Base-by-base conservation (phyloP, 2,329 filamentous ascomycete genomes). In the Penicillium sp. region DNA sequence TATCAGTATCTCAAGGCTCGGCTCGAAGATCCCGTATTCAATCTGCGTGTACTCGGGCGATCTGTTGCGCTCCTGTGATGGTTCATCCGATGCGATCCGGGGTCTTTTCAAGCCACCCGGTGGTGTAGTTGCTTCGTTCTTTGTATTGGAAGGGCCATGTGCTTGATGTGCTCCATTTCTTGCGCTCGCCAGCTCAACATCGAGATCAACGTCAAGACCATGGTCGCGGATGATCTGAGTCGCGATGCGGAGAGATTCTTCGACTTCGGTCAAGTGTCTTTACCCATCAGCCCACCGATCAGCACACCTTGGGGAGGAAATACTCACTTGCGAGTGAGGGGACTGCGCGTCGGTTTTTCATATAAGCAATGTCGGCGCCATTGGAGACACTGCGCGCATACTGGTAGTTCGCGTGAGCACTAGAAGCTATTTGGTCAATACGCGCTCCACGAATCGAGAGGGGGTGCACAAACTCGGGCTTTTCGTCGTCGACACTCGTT, bases 261-360 rank as follows among this genome's bases (percentile, higher is more conserved):
- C 45, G n/a, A 48, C 45, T 41, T 48, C 45, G 9, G 45, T 48
- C 18, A 48, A 17, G 29, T 48, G 30, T 26, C 45, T 48, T n/a
- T 10, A 21, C 17, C 13, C 9, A 20, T 33, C 18, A 48, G 15
- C 17, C 13, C 8, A 27, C 18, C 13, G 24, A 29, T 29, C 26
- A 3, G 8, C 29, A 12, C 4, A 7, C 10, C 13, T 12, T 1
- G 20, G 1, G 13, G 4, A 20, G 27, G 13, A 3, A 7, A 12
- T 29, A 33, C 36, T 1, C 8, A 48, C 45, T 48, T 48, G 18
- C 45, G 24, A 29, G 45, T 48, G n/a, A 48, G 29, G 7, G 46
- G 46, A 18, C 46, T 48, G 29, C 36, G 46, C 15, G 10, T 48
- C 36, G 36, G 46, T 12, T 32, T 48, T 17, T 48, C 46, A 32